Evolutionary conservation across 306 rosid genomes (phyloP), one percentile per base, ranked within the genome.

Genomic region (Styphnolobium japonicum): DNA sequence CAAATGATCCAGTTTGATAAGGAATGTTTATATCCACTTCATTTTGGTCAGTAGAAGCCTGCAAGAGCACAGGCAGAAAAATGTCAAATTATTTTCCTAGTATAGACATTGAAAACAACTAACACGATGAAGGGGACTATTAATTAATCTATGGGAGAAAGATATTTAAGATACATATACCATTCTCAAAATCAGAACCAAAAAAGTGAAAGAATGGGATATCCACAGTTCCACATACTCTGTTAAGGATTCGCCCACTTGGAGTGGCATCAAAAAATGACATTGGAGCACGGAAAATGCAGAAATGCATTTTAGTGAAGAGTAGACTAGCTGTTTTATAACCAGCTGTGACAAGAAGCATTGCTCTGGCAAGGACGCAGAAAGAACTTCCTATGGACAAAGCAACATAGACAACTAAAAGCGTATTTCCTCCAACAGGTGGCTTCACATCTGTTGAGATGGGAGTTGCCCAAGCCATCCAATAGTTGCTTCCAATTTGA

Each of bases 391-490:
- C 93, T 57, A 87, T 14, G 1, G 90, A 75, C 84, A 89, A 76
- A 68, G 82, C 89, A 53, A 80, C 80, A 45, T 87, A 89, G 16
- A 87, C 87, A 5, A 48, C 14, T 46, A 89, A 71, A 39, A 89
- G 91, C 10, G 11, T 77, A 25, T 74, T 61, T 67, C 57, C 58
- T 31, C 18, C 34, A 52, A 85, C 87, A 31, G 81, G 36, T 21
- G 88, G 83, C 29, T 84, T 81, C 18, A 33, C 72, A 21, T 69
- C 86, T 36, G 39, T 27, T 9, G 96, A 87, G 29, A 79, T 77
- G n/a, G 93, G 93, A 79, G 83, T 82, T 67, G 96, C 93, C 89
- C 80, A 91, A 65, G 93, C 90, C 90, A 89, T 91, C 96, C 93
- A 91, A 65, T 91, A 91, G 48, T 87, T 91, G 86, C 93, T 89